Conservation (phyloP, 2,329 filamentous ascomycete genomes). For the Sclerotinia subarctica region DNA sequence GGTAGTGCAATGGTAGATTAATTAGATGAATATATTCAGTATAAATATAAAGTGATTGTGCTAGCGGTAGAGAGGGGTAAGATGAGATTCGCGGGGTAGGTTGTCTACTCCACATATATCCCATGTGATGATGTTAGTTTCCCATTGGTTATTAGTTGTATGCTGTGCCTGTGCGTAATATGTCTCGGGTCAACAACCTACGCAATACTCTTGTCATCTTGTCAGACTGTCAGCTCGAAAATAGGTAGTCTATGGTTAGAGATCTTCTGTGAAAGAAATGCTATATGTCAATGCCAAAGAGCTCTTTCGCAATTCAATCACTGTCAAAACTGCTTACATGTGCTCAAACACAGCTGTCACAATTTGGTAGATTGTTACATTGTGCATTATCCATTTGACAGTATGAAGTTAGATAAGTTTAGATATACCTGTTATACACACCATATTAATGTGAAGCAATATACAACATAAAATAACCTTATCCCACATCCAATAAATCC, state of each 20-base stretch:
- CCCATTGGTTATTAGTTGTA: neutral
- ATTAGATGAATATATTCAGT: neutral
- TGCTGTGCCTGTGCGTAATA: neutral
- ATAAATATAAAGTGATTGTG: neutral
- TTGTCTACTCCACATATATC: neutral
- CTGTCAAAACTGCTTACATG: neutral
- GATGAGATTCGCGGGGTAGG: neutral
- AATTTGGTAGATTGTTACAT: neutral
- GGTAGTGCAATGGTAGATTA: neutral
- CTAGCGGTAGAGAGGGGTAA: neutral
- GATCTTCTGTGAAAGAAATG: neutral
- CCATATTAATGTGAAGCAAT: too few species aligned
- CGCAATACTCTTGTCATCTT: too few species aligned
- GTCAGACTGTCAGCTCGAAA: neutral
- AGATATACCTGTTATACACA: too few species aligned
- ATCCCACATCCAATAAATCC: too few species aligned
- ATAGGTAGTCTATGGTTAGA: neutral
- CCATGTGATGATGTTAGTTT: neutral
- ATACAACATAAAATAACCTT: too few species aligned
- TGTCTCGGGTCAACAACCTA: neutral
- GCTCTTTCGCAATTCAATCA: too few species aligned
- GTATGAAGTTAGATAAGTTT: too few species aligned
- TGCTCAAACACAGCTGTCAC: neutral
- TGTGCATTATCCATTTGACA: too few species aligned
- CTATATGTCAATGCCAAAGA: too few species aligned